A percentile compares a stretch with the other conserved stretches of the same genome.
These are phyloP conservation scores for Fomes fomentarius DNA, from an alignment of 1,284 basidiomycete species.

Conservation along the genomic window DNA sequence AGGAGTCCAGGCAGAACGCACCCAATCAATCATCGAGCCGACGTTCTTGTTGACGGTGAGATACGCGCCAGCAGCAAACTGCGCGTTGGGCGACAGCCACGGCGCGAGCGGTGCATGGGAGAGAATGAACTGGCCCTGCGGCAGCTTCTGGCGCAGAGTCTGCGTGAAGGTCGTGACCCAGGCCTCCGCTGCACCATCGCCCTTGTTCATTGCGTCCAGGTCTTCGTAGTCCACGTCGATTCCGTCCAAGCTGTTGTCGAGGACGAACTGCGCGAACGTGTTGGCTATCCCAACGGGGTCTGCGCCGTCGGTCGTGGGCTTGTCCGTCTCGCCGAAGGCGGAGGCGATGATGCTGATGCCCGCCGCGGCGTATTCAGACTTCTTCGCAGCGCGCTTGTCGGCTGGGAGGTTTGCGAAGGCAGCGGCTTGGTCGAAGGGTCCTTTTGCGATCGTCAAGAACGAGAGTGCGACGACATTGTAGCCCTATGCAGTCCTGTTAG, in stretches of 20 bases:
- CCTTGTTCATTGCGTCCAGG: neutral
- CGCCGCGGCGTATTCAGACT: slow-evolving; percentile 45
- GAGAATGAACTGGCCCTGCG: slow-evolving; percentile 36
- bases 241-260: slow-evolving; percentile 45
- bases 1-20: too few species aligned
- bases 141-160: slow-evolving; percentile 25
- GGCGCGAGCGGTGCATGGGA: slow-evolving; percentile 48
- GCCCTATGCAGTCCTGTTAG: neutral
- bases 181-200: slow-evolving; percentile 25
- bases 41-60: slow-evolving; percentile 54
- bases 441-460: too few species aligned
- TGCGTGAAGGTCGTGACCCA: slow-evolving; percentile 38
- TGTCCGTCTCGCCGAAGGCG: slow-evolving; percentile 53
- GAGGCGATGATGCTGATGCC: slow-evolving; percentile 52
- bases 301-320: slow-evolving; percentile 47
- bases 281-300: slow-evolving; percentile 46
- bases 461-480: too few species aligned
- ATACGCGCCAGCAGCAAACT: slow-evolving; percentile 48
- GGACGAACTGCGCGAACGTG: slow-evolving; percentile 46
- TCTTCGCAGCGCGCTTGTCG: slow-evolving; percentile 37
- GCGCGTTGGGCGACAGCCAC: slow-evolving; percentile 54
- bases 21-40: slow-evolving; percentile 43
- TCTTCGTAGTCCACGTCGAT: slow-evolving; percentile 62
- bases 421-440: too few species aligned
- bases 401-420: too few species aligned